These are phyloP conservation scores for Cercospora brassicicola DNA, from an alignment of 2,329 filamentous ascomycete species.

Conservation along the genomic window DNA sequence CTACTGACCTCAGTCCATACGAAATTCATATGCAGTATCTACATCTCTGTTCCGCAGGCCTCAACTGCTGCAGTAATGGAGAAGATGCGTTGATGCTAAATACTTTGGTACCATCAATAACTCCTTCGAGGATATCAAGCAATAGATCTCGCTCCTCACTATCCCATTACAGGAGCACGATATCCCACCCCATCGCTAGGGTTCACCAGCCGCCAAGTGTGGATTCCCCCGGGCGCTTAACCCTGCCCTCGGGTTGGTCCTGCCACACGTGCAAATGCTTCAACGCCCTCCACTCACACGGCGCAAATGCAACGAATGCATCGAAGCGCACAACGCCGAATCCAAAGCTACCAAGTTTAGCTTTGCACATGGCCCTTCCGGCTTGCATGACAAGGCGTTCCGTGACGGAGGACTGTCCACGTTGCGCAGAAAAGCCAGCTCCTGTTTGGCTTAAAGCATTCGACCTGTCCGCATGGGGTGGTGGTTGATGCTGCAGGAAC, in stretches of 20 bases:
- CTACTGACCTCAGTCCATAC: neutral
- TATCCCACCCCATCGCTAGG: neutral
- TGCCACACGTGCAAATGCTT: slow-evolving; percentile 10
- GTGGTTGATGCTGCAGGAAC: slow-evolving; percentile 12
- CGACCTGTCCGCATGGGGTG: neutral
- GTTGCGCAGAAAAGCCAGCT: neutral
- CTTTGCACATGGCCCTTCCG: slow-evolving; percentile 13
- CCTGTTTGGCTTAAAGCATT: neutral
- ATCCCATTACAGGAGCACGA: neutral
- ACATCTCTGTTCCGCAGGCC: neutral
- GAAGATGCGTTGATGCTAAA: neutral
- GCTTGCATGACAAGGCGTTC: slow-evolving; percentile 2
- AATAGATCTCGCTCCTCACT: neutral
- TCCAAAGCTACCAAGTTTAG: slow-evolving; percentile 7
- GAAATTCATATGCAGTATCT: neutral
- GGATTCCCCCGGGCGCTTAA: slow-evolving; percentile 13
- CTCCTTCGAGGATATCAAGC: neutral
- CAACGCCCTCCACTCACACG: slow-evolving; percentile 2
- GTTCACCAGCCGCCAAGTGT: slow-evolving; percentile 3
- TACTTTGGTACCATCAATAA: neutral
- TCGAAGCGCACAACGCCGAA: neutral
- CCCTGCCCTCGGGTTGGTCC: slow-evolving; percentile 15
- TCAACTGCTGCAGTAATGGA: neutral
- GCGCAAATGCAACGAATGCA: slow-evolving; percentile 8
- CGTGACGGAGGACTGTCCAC: neutral